Conservation (phyloP, 495 filamentous ascomycete genomes). For the Aspergillus wentii region DNA sequence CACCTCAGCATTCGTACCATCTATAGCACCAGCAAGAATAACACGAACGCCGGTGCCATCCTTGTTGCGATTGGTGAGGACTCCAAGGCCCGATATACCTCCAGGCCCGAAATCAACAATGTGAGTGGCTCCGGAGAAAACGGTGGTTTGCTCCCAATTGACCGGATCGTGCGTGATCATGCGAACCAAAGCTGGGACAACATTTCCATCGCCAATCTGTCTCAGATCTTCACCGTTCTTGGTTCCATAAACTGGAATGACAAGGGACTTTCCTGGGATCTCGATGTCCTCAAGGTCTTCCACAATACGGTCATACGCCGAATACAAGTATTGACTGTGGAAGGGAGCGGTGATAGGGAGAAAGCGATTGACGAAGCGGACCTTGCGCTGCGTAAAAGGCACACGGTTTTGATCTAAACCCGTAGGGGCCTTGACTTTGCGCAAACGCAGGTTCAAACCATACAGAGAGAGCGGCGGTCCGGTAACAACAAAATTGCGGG, state of each 20-base stretch:
- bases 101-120: constrained; percentile 95
- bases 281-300: constrained; percentile 81
- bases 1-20: constrained; percentile 82
- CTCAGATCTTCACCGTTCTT: constrained; percentile 79
- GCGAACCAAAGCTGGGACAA: constrained; percentile 78
- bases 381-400: constrained; percentile 90
- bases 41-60: constrained; percentile 95
- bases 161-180: constrained; percentile 92
- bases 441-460: constrained; percentile 86
- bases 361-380: constrained; percentile 95
- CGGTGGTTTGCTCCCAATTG: constrained; percentile 90
- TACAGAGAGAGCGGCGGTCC: constrained; percentile 94
- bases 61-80: constrained; percentile 97
- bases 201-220: constrained; percentile 51
- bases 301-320: constrained; percentile 71
- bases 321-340: constrained; percentile 86
- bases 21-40: constrained; percentile 86
- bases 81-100: constrained; percentile 90
- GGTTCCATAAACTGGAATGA: constrained; percentile 83
- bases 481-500: constrained; percentile 93
- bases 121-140: constrained; percentile 84
- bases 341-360: constrained; percentile 96
- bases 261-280: constrained; percentile 62
- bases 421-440: constrained; percentile 95
- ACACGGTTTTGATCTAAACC: constrained; percentile 94